Conservation (phyloP, 2,329 filamentous ascomycete genomes). For the Epichloe aotearoae region DNA sequence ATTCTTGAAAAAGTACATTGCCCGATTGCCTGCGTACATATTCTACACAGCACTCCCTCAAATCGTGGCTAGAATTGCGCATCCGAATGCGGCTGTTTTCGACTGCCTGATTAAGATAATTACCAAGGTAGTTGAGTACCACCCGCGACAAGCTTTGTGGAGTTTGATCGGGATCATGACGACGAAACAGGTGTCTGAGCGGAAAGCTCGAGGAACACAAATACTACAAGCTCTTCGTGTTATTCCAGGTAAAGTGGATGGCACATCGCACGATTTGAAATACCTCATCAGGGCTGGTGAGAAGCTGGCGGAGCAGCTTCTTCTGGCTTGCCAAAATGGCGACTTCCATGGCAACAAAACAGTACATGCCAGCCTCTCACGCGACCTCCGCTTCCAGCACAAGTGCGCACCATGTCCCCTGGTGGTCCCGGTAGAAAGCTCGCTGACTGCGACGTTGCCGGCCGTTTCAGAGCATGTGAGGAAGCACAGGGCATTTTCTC, state of each 20-base stretch:
- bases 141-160: slow-evolving; percentile 89
- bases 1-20: slow-evolving; percentile 68
- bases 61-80: slow-evolving; percentile 89
- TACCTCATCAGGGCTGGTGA: slow-evolving; percentile 65
- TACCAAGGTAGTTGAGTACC: slow-evolving; percentile 68
- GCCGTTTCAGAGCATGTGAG: slow-evolving; percentile 56
- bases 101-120: slow-evolving; percentile 68
- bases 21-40: slow-evolving; percentile 58
- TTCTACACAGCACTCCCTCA: slow-evolving; percentile 80
- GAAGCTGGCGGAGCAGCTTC: slow-evolving; percentile 67
- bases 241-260: slow-evolving; percentile 38
- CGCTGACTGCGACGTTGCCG: slow-evolving; percentile 71
- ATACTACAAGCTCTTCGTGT: slow-evolving; percentile 38
- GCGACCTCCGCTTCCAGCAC: slow-evolving; percentile 72
- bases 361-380: slow-evolving; percentile 58
- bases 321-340: slow-evolving; percentile 67
- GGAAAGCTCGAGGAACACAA: slow-evolving; percentile 39
- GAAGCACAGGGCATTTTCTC: slow-evolving; percentile 75
- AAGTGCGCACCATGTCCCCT: slow-evolving; percentile 71
- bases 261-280: slow-evolving; percentile 46
- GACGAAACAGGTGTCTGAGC: slow-evolving; percentile 55
- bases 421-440: slow-evolving; percentile 79
- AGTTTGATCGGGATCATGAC: slow-evolving; percentile 78
- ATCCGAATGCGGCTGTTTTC: slow-evolving; percentile 68
- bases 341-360: slow-evolving; percentile 55